These are phyloP conservation scores for Scedosporium minutisporum DNA, from an alignment of 2,329 filamentous ascomycete genomes.

Conservation along the genomic window DNA sequence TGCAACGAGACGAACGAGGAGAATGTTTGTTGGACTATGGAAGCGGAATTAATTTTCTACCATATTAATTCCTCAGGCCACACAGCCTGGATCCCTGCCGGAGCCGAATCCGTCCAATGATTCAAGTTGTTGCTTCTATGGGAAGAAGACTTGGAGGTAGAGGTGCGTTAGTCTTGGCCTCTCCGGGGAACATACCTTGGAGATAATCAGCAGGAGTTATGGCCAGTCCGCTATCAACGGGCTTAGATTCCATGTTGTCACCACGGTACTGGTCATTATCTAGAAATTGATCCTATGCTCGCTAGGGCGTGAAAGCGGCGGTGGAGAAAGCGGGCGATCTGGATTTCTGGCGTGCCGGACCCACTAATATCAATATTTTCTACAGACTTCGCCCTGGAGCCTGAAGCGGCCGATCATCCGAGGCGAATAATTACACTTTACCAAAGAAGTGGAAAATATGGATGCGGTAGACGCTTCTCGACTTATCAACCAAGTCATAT, in stretches of 20 bases:
- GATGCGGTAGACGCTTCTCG: neutral
- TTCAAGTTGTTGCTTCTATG: too few relatives aligned
- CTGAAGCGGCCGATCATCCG: slow-evolving; percentile 17
- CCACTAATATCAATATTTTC: too few relatives aligned
- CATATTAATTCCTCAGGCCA: neutral
- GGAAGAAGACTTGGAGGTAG: too few relatives aligned
- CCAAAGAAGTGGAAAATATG: neutral
- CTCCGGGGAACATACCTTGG: slow-evolving; percentile 17
- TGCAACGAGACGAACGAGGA: too few relatives aligned
- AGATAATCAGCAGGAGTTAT: slow-evolving; percentile 16
- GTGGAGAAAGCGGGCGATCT: slow-evolving; percentile 26
- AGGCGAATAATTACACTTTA: neutral
- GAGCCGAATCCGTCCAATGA: too few relatives aligned
- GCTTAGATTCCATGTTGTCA: slow-evolving; percentile 23
- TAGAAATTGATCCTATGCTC: slow-evolving; percentile 32
- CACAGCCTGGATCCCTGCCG: too few relatives aligned
- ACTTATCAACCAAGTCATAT: neutral
- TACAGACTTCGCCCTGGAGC: slow-evolving; percentile 28
- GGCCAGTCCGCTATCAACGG: slow-evolving; percentile 14
- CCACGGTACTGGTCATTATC: slow-evolving; percentile 34
- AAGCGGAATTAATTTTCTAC: neutral
- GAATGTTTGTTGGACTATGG: too few relatives aligned
- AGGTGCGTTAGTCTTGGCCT: too few relatives aligned
- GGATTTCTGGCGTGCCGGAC: slow-evolving; percentile 11
- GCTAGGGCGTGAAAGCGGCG: slow-evolving; percentile 25